Conservation (phyloP, 345 rosid genomes). For the Hevea brasiliensis region DNA sequence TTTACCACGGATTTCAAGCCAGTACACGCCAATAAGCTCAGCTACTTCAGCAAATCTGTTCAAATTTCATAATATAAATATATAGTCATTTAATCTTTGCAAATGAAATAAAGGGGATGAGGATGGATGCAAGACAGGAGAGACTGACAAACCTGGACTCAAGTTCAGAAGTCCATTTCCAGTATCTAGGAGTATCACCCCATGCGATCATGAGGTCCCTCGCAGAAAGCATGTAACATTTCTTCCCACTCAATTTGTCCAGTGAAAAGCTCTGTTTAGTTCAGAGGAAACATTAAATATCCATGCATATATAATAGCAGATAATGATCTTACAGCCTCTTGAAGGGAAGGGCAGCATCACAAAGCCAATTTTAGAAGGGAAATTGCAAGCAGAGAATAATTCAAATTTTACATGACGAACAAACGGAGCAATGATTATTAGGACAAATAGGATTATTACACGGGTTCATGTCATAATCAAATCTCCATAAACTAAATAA, state of each 20-base stretch:
- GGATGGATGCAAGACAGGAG: not conserved
- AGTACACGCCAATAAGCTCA: constrained; percentile 42
- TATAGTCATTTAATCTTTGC: too few species aligned
- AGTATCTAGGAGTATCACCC: constrained; percentile 33
- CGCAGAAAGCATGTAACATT: constrained; percentile 31
- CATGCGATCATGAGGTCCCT: constrained; percentile 32
- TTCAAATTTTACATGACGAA: too few species aligned
- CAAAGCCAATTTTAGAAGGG: too few species aligned
- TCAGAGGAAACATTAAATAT: too few species aligned
- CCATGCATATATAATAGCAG: too few species aligned
- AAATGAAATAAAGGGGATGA: not conserved
- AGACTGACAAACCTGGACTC: constrained; percentile 15
- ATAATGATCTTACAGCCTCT: too few species aligned
- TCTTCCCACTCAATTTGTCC: constrained; percentile 31
- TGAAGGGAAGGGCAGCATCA: too few species aligned
- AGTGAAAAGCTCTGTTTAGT: constrained; percentile 32
- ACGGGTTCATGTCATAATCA: not conserved
- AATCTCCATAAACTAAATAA: not conserved
- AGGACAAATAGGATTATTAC: too few species aligned
- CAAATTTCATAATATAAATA: too few species aligned
- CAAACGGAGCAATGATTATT: too few species aligned
- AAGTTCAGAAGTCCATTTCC: constrained; percentile 17
- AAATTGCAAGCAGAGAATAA: too few species aligned
- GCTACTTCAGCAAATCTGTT: constrained; percentile 50
- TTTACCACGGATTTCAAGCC: constrained; percentile 52